Base-by-base conservation (phyloP, 2,329 filamentous ascomycete species). In the Fusarium nanum region DNA sequence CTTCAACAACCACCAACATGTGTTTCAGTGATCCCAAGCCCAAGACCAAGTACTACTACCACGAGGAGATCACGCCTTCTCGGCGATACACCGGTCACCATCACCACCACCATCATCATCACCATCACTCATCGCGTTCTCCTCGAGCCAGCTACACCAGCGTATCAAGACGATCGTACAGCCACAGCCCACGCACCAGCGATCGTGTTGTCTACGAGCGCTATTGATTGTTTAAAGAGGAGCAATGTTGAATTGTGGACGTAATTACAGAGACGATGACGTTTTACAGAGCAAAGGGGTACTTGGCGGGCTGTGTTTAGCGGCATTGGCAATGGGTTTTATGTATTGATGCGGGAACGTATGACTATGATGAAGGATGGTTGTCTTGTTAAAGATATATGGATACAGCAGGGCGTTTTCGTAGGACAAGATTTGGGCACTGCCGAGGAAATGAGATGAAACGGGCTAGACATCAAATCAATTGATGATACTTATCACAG, bases 21-120 rank as follows among this genome's bases (percentile, higher is more conserved):
- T 88, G 86, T 74, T 86, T 87, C 80, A 68, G 78, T 57, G 79
- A 82, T 62, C 81, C 83, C 56, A 77, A 76, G 23, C 81, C 82
- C 57, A 77, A 76, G 30, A 82, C 81, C 42, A 82, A 82, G 48
- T 86, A 88, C 79, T 88, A 88, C 80, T 86, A 87, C 76, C 83
- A 83, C 75, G 84, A 87, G 78, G 85, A 87, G 70, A 81, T 84
- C 68, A 81, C 85, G 48, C 85, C 85, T 45, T 79, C 82, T 60
- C 79, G 83, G 42, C 80, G 81, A 50, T 75, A 74, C 67, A 76
- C 77, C 55, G 74, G 78, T 45, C 77, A 79, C 66, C 75, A 79
- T 34, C 77, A 79, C 60, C 77, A 79, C 48, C 74, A 80, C 47
- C 78, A 80, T 45, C 76, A 78, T 46, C 75, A 77, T 47, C 78